phyloP scores from a whole-genome alignment of 306 rosid genomes.

The Quercus suber region DNA sequence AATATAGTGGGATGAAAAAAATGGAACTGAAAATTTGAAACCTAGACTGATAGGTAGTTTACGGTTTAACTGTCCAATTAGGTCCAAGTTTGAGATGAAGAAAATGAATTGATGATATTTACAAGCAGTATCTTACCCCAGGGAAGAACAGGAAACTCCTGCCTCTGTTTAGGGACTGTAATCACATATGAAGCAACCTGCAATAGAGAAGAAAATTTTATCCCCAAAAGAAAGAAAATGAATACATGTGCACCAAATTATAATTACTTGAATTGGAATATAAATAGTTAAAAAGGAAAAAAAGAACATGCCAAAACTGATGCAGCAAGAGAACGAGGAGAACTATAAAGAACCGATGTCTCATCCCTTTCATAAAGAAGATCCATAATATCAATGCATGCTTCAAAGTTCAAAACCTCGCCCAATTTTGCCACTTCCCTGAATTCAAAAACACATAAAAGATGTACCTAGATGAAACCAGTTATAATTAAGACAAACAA shows the following conservation, averaged over 20 bases:
- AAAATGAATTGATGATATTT: slow-evolving; percentile 2
- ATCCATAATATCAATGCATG: slow-evolving; percentile 82
- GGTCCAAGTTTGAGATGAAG: neutral
- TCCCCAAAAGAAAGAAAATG: neutral
- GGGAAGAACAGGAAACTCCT: slow-evolving; percentile 80
- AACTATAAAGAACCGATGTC: slow-evolving; percentile 41
- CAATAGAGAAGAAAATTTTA: slow-evolving; percentile 8
- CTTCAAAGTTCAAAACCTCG: slow-evolving; percentile 66
- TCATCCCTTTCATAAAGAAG: slow-evolving; percentile 82
- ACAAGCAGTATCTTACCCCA: slow-evolving; percentile 64
- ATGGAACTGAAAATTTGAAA: neutral
- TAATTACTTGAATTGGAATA: neutral
- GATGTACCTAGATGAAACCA: neutral
- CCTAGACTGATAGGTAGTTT: neutral
- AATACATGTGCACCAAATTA: neutral
- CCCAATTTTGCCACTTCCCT: slow-evolving; percentile 83
- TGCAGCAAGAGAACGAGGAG: slow-evolving; percentile 70
- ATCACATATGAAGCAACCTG: slow-evolving; percentile 76
- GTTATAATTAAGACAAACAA: neutral
- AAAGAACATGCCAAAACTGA: slow-evolving; percentile 58
- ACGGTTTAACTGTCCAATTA: neutral
- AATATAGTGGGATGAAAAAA: too few species aligned
- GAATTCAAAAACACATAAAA: slow-evolving; percentile 31
- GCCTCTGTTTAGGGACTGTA: slow-evolving; percentile 68
- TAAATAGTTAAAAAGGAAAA: neutral